Base-by-base conservation (phyloP, 495 filamentous ascomycete genomes). In the Aspergillus biplanus region DNA sequence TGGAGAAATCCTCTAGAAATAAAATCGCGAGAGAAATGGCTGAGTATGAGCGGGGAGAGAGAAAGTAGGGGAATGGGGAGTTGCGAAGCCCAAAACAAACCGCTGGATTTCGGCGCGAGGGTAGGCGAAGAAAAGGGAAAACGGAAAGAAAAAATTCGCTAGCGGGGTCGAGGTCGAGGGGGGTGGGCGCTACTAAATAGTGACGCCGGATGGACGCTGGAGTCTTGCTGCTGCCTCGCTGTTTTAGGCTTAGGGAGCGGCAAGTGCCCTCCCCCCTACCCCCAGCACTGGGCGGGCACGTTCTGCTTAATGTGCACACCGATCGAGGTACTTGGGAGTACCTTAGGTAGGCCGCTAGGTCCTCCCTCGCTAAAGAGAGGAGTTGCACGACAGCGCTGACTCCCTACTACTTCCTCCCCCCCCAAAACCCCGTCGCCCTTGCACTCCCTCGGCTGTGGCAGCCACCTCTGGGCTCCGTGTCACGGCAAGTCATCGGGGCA, bases 131-230 rank as follows among this genome's bases (percentile, higher is more conserved):
- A 34, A 33, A 39, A 27, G 57, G 50, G 49, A 33, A 31, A 61
- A 54, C 42, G 52, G 62, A 64, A 65, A 58, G 62, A 56, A 62
- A 61, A 63, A 69, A 64, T 66, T 44, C 39, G 65, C 60, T 67
- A 62, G 67, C 64, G 62, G 65, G 59, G 65, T 57, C 56, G 49
- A 35, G 64, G 32, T 56, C n/a, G 49, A 34, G 42, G 56, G 47
- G 60, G 46, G 59, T 46, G 49, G 33, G 32, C 62, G 33, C 53
- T 61, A 48, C 65, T 67, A 67, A 67, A 67, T 67, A 67, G 57
- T 56, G 61, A 46, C 35, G 52, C 33, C 53, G 56, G 47, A 34
- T 27, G 53, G 58, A n/a, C 31, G 18, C 35, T 18, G 50, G 50
- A 32, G 16, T 15, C 13, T 7, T 31, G 52, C 8, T 21, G 13